Evolutionary conservation across 2,329 filamentous ascomycete genomes (phyloP), one percentile per base, ranked within the genome.

Genomic region (Penicillium brasilianum): DNA sequence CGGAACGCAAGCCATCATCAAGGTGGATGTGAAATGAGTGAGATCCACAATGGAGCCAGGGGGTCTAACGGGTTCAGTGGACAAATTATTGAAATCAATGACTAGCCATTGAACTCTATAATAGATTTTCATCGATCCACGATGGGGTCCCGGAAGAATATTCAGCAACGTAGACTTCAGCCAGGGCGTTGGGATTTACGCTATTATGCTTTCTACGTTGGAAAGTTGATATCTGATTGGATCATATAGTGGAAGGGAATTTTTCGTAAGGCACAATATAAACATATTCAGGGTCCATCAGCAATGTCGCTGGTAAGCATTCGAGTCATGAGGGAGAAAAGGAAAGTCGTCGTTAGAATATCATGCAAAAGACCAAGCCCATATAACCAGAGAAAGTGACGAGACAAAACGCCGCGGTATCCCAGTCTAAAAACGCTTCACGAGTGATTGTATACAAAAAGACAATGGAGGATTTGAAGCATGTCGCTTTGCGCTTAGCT

Each of bases 381-480:
- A 55, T 51, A 43, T 48, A 57, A 14, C 30, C 41, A 61, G 14
- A 7, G 52, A 18, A 64, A 43, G 16, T n/a, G 25, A 20, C 16
- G 25, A 44, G 36, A 14, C n/a, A 5, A 39, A 54, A 69, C 67
- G 67, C 66, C 67, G 57, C 62, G 59, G 62, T 67, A 69, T 69
- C 57, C 55, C 46, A 61, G 51, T 69, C 55, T 64, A 69, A 63
- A 56, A 63, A 66, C 63, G 66, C 61, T 67, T 64, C 60, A 59
- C 22, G 37, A 54, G 50, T 28, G 25, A 10, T 56, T 56, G 48
- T 41, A 57, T 56, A 53, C 50, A 61, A 57, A 57, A 48, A 30
- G 22, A 18, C 52, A 54, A 55, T 39, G 43, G 37, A 52, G 36
- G n/a, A 5, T 53, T 60, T 52, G 37, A 48, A 34, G 20, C 20